These are phyloP conservation scores for Tremella mesenterica DNA, from an alignment of 768 basidiomycete species.

Conservation along the genomic window DNA sequence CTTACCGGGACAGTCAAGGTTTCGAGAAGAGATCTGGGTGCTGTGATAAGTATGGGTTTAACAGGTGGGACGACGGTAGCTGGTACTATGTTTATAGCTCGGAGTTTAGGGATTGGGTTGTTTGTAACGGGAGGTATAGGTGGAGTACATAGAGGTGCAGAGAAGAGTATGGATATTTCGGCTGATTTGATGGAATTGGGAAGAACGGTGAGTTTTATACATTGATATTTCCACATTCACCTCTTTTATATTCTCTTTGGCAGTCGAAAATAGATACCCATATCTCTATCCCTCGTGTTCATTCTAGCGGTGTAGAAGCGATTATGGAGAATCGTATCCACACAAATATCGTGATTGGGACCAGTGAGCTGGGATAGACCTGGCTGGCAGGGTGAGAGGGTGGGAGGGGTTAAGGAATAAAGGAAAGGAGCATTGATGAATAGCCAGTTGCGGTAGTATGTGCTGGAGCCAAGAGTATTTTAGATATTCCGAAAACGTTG, in stretches of 20 bases:
- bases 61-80: slow-evolving; percentile 63
- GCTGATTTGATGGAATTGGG: slow-evolving; percentile 85
- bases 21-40: slow-evolving; percentile 34
- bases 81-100: slow-evolving; percentile 47
- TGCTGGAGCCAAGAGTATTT: slow-evolving; percentile 85
- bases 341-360: too few species aligned
- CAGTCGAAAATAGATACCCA: too few species aligned
- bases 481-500: slow-evolving; percentile 69
- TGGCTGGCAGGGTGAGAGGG: too few species aligned
- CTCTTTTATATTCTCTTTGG: too few species aligned
- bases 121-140: slow-evolving; percentile 75
- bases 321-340: too few species aligned
- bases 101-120: slow-evolving; percentile 78
- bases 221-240: too few species aligned
- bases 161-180: slow-evolving; percentile 80
- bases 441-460: slow-evolving; percentile 79
- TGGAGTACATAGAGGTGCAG: slow-evolving; percentile 72
- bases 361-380: too few species aligned
- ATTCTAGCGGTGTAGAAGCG: too few species aligned
- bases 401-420: too few species aligned
- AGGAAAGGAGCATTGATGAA: background rate
- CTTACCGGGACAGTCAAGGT: slow-evolving; percentile 31
- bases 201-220: slow-evolving; percentile 50
- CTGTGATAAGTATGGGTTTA: slow-evolving; percentile 21
- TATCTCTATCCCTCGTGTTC: too few species aligned